Evolutionary conservation across 352 stramenopile species (phyloP).

Genomic region (Phytophthora sp.): DNA sequence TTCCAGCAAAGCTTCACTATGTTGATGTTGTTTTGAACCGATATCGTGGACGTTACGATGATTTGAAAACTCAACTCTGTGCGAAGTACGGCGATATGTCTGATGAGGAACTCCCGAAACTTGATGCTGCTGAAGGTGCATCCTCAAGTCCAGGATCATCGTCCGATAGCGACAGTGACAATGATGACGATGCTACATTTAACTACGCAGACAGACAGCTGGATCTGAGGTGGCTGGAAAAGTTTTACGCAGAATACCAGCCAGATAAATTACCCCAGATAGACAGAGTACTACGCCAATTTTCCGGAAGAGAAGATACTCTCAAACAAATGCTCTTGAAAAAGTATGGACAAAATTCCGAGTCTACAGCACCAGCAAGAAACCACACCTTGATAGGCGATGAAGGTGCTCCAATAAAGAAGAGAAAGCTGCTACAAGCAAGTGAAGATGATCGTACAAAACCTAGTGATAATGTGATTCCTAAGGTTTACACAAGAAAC

Average conservation of each 20-base stretch:
- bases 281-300: slow-evolving; percentile 63
- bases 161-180: slow-evolving; percentile 26
- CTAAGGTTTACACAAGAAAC: slow-evolving; percentile 23
- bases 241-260: slow-evolving; percentile 62
- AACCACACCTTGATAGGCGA: background rate
- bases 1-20: slow-evolving; percentile 54
- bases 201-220: slow-evolving; percentile 34
- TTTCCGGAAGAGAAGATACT: slow-evolving; percentile 64
- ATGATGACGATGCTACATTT: slow-evolving; percentile 3
- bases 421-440: slow-evolving; percentile 17
- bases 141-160: slow-evolving; percentile 28
- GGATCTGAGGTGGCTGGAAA: slow-evolving; percentile 55
- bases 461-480: background rate
- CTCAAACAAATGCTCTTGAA: slow-evolving; percentile 63
- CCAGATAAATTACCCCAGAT: slow-evolving; percentile 54
- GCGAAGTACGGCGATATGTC: slow-evolving; percentile 53
- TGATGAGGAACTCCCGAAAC: background rate
- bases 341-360: slow-evolving; percentile 46
- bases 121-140: background rate
- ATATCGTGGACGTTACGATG: slow-evolving; percentile 59
- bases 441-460: background rate
- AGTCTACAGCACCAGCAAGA: background rate
- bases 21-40: slow-evolving; percentile 63
- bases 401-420: slow-evolving; percentile 27
- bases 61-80: slow-evolving; percentile 57